These are phyloP conservation scores for Austroboletus eburneus DNA, from an alignment of 768 basidiomycete species.

Conservation along the genomic window DNA sequence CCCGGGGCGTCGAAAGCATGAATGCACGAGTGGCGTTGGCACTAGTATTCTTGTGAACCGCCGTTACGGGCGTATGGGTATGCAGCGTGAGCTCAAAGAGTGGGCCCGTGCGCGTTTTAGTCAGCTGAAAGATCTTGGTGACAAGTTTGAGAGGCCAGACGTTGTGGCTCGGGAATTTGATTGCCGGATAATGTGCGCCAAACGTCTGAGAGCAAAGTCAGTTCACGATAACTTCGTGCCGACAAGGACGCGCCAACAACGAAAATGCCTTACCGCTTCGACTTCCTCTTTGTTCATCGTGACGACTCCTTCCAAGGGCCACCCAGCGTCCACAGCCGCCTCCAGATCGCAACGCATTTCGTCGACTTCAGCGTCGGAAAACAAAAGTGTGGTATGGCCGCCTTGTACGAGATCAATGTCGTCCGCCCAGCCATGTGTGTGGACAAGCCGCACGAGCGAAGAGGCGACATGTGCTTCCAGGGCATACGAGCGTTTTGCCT, in stretches of 20 bases:
- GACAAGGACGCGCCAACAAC: background rate
- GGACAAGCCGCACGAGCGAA: slow-evolving; percentile 47
- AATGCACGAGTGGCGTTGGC: slow-evolving; percentile 4
- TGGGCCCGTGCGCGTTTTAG: slow-evolving; percentile 25
- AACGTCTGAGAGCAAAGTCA: slow-evolving; percentile 16
- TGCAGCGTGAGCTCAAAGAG: slow-evolving; percentile 51
- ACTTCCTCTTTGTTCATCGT: slow-evolving; percentile 49
- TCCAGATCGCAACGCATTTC: slow-evolving; percentile 42
- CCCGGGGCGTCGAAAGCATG: slow-evolving; percentile 53
- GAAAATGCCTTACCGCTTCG: slow-evolving; percentile 36
- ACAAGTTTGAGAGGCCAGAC: slow-evolving; percentile 83
- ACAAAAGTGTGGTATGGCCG: slow-evolving; percentile 47
- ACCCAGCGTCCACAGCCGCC: slow-evolving; percentile 50
- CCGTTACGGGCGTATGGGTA: slow-evolving; percentile 68
- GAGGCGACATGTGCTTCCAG: slow-evolving; percentile 56
- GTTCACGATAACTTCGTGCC: background rate
- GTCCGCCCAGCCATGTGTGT: slow-evolving; percentile 37
- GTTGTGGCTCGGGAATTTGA: slow-evolving; percentile 54
- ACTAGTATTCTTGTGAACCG: slow-evolving; percentile 23
- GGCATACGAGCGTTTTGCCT: slow-evolving; percentile 49
- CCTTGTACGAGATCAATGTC: slow-evolving; percentile 62
- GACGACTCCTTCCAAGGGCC: slow-evolving; percentile 40
- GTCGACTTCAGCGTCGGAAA: slow-evolving; percentile 42
- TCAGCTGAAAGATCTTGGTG: slow-evolving; percentile 52
- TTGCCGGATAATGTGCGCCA: slow-evolving; percentile 46